phyloP scores from a whole-genome alignment of 257 asterid genomes.

The Thymus quinquecostatus region DNA sequence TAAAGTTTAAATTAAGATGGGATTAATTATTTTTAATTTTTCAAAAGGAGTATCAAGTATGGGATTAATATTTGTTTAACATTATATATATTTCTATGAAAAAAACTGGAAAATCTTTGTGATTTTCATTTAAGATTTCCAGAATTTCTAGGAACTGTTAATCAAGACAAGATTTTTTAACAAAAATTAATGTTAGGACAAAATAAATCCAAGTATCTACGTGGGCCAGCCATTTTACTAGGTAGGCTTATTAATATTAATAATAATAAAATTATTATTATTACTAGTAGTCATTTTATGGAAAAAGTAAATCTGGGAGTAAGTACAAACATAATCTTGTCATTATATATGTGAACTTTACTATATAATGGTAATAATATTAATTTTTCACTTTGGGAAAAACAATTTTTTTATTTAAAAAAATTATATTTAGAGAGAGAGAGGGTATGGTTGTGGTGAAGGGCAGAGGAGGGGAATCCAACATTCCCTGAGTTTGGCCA shows the following conservation, averaged over 20 bases:
- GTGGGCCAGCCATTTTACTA: conserved; percentile 43
- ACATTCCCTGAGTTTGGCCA: conserved; percentile 92
- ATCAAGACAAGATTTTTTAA: conserved; percentile 30
- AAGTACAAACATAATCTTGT: conserved; percentile 49
- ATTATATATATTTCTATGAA: too few relatives aligned
- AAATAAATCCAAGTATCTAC: conserved; percentile 43
- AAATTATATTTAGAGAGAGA: neutral
- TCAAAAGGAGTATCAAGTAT: too few relatives aligned
- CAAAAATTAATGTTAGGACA: conserved; percentile 33
- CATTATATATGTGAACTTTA: conserved; percentile 47
- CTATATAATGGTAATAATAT: conserved; percentile 32
- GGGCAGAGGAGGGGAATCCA: conserved; percentile 63
- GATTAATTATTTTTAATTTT: conserved; percentile 1
- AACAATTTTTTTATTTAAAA: neutral
- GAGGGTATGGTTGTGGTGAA: conserved; percentile 30
- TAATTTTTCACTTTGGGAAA: conserved; percentile 12
- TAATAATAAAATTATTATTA: too few relatives aligned
- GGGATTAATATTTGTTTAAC: neutral
- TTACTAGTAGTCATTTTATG: conserved; percentile 35
- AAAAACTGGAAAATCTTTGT: neutral
- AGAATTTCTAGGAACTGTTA: too few relatives aligned
- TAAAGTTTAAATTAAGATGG: conserved; percentile 31
- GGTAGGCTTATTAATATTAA: conserved; percentile 34
- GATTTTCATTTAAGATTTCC: conserved; percentile 23
- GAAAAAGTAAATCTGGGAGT: conserved; percentile 37